Evolutionary conservation across 345 rosid genomes (phyloP).

Genomic region (Limnanthes douglasii): DNA sequence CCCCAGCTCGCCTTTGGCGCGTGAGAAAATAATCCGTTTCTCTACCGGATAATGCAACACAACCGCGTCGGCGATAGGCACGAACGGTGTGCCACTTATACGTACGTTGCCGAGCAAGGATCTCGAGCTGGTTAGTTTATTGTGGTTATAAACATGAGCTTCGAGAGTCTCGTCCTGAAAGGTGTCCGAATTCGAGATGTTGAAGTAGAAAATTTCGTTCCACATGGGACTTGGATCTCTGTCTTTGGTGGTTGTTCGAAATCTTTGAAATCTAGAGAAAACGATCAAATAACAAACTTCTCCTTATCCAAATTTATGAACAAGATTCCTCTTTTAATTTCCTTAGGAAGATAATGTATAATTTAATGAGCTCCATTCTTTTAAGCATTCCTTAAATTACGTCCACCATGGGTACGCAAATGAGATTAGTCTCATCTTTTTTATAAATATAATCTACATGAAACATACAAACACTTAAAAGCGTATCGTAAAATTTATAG

Average conservation of each 20-base stretch:
- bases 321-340: no score
- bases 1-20: constrained; percentile 69
- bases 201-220: constrained; percentile 70
- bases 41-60: constrained; percentile 80
- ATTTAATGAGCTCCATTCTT: no score
- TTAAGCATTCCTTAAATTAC: no score
- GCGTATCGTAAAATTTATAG: no score
- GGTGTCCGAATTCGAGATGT: constrained; percentile 51
- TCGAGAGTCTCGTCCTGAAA: constrained; percentile 43
- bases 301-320: no score
- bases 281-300: no score
- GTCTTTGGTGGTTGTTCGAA: constrained; percentile 56
- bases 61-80: constrained; percentile 71
- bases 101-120: constrained; percentile 64
- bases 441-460: no score
- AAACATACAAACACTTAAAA: no score
- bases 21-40: constrained; percentile 37
- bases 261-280: no score
- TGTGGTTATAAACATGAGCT: constrained; percentile 36
- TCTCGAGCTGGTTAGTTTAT: constrained; percentile 24
- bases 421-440: no score
- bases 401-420: no score
- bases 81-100: constrained; percentile 68
- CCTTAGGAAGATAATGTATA: no score
- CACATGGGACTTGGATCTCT: constrained; percentile 74